Percentiles rank a stretch among this genome's conserved stretches.
These are phyloP conservation scores for Wallacemonas sp. DNA, from an alignment of 208 protist species.

Conservation along the genomic window DNA sequence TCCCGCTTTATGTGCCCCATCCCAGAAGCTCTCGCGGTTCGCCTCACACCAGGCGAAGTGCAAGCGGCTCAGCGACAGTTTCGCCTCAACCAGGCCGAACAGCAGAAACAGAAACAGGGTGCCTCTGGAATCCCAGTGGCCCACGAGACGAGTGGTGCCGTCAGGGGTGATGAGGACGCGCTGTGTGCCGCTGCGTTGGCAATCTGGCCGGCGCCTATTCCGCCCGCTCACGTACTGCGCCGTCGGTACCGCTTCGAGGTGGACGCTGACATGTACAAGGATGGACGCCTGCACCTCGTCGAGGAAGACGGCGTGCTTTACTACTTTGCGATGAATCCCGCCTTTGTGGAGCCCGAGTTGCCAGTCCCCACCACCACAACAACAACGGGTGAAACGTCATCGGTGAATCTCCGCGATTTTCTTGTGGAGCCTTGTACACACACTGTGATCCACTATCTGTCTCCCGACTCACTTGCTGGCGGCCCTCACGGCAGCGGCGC, in stretches of 20 bases:
- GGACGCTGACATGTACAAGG: conserved; percentile 36
- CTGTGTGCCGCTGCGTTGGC: not conserved
- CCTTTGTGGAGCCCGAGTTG: not conserved
- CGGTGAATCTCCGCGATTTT: not conserved
- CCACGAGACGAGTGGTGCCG: no score
- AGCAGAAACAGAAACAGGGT: not conserved
- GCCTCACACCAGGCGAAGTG: conserved; percentile 33
- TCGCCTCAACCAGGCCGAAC: no score
- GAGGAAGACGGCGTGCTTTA: conserved; percentile 65
- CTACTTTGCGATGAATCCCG: conserved; percentile 40
- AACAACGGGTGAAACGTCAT: not conserved
- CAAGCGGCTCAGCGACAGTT: conserved; percentile 13
- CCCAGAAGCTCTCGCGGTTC: conserved; percentile 33
- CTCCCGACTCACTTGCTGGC: not conserved
- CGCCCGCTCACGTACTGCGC: not conserved
- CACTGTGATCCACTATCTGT: not conserved
- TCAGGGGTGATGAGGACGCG: not conserved
- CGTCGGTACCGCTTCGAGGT: conserved; percentile 34
- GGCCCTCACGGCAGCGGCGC: not conserved
- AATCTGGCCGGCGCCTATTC: not conserved
- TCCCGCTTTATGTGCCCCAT: conserved; percentile 29
- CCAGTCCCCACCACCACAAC: not conserved
- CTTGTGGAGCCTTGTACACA: conserved; percentile 9
- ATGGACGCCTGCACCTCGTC: conserved; percentile 63
- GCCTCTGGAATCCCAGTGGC: no score